phyloP scores from a whole-genome alignment of 2,329 filamentous ascomycete species.

The Chrysosporium keratinophilum region DNA sequence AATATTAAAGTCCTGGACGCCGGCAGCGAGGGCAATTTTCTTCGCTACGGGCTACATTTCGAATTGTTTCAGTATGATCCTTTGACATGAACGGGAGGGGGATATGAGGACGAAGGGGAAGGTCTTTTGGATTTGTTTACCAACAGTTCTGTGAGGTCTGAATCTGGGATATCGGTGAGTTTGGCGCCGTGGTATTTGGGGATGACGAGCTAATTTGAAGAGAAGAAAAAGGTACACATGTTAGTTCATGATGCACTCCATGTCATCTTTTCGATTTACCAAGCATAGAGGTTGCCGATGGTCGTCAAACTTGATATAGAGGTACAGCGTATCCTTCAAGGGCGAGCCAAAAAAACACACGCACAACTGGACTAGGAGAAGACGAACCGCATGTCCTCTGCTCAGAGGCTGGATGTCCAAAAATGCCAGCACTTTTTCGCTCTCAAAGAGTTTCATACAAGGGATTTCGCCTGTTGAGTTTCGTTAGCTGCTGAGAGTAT shows the following conservation, averaged over 20 bases:
- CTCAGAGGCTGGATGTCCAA: conserved; percentile 89
- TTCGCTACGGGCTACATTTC: conserved; percentile 60
- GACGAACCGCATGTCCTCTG: conserved; percentile 72
- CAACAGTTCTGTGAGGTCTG: conserved; percentile 70
- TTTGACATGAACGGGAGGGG: neutral
- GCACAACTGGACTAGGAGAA: neutral
- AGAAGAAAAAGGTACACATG: neutral
- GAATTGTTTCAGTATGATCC: conserved; percentile 2
- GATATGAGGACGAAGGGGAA: neutral
- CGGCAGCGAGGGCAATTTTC: conserved; percentile 68
- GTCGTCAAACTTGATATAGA: neutral
- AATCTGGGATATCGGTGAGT: conserved; percentile 84
- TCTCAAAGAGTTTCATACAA: conserved; percentile 92
- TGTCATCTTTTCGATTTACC: neutral
- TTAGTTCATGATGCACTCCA: neutral
- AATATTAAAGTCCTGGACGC: conserved; percentile 76
- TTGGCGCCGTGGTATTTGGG: conserved; percentile 92
- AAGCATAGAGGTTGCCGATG: neutral
- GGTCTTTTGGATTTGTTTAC: conserved; percentile 39
- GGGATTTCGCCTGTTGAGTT: conserved; percentile 73
- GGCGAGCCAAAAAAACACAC: neutral
- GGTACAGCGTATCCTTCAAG: neutral
- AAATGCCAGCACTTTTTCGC: conserved; percentile 85
- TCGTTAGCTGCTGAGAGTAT: neutral
- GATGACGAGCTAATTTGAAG: conserved; percentile 64